Percentiles rank a stretch among this genome's conserved stretches.
Conservation (phyloP, 257 asterid species). For the Nicotiana otophora region DNA sequence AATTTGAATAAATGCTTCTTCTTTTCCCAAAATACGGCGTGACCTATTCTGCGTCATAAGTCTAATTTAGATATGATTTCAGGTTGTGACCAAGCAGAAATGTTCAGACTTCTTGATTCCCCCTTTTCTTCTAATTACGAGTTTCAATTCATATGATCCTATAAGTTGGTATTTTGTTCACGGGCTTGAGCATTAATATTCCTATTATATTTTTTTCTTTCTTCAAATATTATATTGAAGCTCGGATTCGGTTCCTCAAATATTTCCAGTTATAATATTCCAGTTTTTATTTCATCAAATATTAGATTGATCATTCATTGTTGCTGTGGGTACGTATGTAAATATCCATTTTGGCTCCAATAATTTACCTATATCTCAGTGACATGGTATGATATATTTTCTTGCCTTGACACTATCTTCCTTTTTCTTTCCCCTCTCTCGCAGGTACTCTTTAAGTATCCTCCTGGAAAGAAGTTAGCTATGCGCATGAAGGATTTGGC, state of each 20-base stretch:
- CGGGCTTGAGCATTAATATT: neutral
- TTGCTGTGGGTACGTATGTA: neutral
- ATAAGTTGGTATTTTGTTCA: neutral
- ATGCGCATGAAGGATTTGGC: constrained; percentile 69
- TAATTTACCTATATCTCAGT: neutral
- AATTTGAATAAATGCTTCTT: neutral
- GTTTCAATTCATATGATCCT: neutral
- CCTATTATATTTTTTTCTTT: neutral
- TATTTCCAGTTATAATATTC: neutral
- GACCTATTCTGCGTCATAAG: neutral
- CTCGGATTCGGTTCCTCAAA: neutral
- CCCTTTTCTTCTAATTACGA: neutral
- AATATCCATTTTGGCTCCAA: neutral
- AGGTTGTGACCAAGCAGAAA: neutral
- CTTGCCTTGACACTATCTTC: neutral
- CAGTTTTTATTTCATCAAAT: neutral
- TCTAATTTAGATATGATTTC: neutral
- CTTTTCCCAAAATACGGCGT: neutral
- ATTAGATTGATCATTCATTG: neutral
- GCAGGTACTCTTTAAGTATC: constrained; percentile 78
- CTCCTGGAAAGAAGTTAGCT: constrained; percentile 66
- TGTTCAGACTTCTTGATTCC: neutral
- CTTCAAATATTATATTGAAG: neutral
- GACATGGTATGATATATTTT: constrained; percentile 4
- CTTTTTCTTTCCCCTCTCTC: neutral